Evolutionary conservation across 169 alveolate species (phyloP), one percentile per base, ranked within the genome.

Genomic region (Eimeria falciformis): DNA sequence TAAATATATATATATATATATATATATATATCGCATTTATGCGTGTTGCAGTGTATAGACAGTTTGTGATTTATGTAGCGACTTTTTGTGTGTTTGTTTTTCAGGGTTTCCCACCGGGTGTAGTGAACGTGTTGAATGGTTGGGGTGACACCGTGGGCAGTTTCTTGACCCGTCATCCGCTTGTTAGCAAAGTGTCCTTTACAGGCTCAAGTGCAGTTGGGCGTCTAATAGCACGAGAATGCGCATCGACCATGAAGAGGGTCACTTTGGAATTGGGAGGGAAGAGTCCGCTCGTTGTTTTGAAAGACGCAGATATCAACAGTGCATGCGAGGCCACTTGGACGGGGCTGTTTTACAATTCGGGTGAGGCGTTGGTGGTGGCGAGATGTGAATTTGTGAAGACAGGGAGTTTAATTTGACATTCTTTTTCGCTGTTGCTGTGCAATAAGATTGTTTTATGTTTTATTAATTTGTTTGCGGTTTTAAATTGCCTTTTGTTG

Each of bases 251-350:
- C 50, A 68, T 97, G 55, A 97, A 96, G 89, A 93, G 95, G 14
- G 81, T 92, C 4, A 94, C 97, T 56, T 95, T 97, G 58, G 99
- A 97, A 94, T 95, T 97, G 53, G 99, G 99, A 50, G 99, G 99
- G 9, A 97, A 97, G 92, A 94, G 96, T 88, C 97, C 98, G 3
- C 94, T 95, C 45, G 93, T 97, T 68, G 90, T 97, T 25, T 92
- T 94, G 91, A 96, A 94, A 47, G 98, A 97, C 90, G 97, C 97
- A 27, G 96, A 97, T 83, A 68, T 96, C n/a, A 97, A 96, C 37
- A 77, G 92, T 29, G 98, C 98, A 14, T 94, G 94, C n/a, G 94
- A 93, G 73, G 96, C 95, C 6, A 96, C 96, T 18, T 90, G 93
- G 77, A 45, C 93, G 81, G 98, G 97, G 50, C 88, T 94, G 50